Evolutionary conservation across 257 asterid species (phyloP).

Genomic region (Penstemon eatonii): DNA sequence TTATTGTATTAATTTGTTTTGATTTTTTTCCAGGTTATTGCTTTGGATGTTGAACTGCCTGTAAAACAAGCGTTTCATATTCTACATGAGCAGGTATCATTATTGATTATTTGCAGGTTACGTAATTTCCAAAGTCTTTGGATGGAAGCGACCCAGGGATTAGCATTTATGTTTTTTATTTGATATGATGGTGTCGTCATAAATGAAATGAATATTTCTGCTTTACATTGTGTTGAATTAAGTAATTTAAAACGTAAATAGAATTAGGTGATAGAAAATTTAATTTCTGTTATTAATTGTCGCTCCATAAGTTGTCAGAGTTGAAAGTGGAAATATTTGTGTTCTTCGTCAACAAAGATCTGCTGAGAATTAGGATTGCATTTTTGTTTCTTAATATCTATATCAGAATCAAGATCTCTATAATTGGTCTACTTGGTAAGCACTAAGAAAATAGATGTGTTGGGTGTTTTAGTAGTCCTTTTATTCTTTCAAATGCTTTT

Average conservation of each 20-base stretch:
- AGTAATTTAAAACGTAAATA: conserved; percentile 26
- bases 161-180: conserved; percentile 3
- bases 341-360: background rate
- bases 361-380: background rate
- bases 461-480: conserved; percentile 7
- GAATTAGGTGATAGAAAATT: no score
- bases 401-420: conserved; percentile 4
- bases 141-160: background rate
- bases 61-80: conserved; percentile 96
- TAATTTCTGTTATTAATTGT: no score
- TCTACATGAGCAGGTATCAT: conserved; percentile 90
- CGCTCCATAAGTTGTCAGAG: conserved; percentile 1
- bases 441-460: background rate
- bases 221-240: conserved; percentile 20
- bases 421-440: conserved; percentile 10
- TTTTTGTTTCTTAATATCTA: background rate
- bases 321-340: background rate
- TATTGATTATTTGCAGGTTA: conserved; percentile 21
- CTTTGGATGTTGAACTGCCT: conserved; percentile 85
- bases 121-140: conserved; percentile 6
- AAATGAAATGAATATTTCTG: background rate
- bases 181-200: conserved; percentile 6
- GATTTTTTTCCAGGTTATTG: conserved; percentile 59
- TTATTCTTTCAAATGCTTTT: conserved; percentile 19
- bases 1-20: conserved; percentile 21